Conservation (phyloP, 805 yeast species). For the Maudiozyma turicensis region DNA sequence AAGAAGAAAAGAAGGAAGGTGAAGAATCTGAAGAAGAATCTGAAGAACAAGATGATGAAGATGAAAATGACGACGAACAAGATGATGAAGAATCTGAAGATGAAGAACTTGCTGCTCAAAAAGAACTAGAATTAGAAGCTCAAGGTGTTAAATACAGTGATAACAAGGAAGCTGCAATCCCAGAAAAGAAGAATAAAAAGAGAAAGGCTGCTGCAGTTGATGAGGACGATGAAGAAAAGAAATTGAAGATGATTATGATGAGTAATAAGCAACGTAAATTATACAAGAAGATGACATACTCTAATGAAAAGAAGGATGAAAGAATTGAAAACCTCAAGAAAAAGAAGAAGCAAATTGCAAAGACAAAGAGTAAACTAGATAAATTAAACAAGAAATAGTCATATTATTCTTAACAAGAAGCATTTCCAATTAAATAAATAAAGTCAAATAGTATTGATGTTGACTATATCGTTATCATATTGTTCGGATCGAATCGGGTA, state of each 20-base stretch:
- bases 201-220: constrained; percentile 32
- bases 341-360: constrained; percentile 62
- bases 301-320: constrained; percentile 71
- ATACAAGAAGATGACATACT: constrained; percentile 91
- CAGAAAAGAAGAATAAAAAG: constrained; percentile 29
- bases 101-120: constrained; percentile 55
- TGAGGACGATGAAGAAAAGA: constrained; percentile 67
- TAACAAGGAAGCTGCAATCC: constrained; percentile 30
- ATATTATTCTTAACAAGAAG: no score
- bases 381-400: constrained; percentile 20
- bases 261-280: constrained; percentile 88
- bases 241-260: constrained; percentile 95
- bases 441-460: neutral
- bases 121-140: constrained; percentile 85
- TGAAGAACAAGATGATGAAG: constrained; percentile 42
- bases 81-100: constrained; percentile 46
- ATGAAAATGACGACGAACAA: constrained; percentile 35
- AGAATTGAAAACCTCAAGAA: constrained; percentile 58
- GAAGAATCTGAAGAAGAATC: constrained; percentile 37
- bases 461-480: neutral
- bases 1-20: constrained; percentile 33
- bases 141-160: constrained; percentile 75
- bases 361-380: constrained; percentile 44
- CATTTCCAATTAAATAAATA: neutral
- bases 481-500: neutral